phyloP scores from a whole-genome alignment of 306 rosid genomes.

The Senna tora region DNA sequence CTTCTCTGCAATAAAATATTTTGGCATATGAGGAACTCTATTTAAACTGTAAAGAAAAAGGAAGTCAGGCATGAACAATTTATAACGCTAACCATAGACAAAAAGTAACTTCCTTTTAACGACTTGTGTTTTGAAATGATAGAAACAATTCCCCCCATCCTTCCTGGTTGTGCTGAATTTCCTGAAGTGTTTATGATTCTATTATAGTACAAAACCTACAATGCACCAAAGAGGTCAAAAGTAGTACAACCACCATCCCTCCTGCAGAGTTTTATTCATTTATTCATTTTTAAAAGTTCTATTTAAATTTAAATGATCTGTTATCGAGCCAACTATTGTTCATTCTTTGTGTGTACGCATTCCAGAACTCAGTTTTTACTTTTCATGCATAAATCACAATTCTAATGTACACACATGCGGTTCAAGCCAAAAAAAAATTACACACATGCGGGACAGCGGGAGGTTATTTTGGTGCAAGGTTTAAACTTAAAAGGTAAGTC shows the following conservation, averaged over 20 bases:
- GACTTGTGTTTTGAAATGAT: neutral
- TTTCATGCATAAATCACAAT: neutral
- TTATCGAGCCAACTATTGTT: neutral
- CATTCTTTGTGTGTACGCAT: constrained; percentile 18
- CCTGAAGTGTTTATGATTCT: neutral
- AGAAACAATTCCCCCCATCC: neutral
- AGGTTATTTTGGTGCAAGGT: constrained; percentile 12
- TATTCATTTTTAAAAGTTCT: neutral
- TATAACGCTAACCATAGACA: constrained; percentile 22
- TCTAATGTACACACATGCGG: constrained; percentile 16
- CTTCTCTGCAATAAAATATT: neutral
- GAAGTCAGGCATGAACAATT: constrained; percentile 2
- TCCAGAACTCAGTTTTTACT: constrained; percentile 14
- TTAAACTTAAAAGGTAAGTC: constrained; percentile 4
- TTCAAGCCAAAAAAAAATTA: neutral
- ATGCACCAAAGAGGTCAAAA: constrained; percentile 5
- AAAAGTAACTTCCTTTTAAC: neutral
- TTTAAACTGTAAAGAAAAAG: constrained; percentile 1
- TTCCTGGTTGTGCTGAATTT: neutral
- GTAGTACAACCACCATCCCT: constrained; percentile 13
- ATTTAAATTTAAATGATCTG: neutral
- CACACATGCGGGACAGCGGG: neutral
- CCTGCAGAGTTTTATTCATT: constrained; percentile 12
- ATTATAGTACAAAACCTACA: neutral
- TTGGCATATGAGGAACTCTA: constrained; percentile 4